These are phyloP conservation scores for Coccomyxa sp. DNA, from an alignment of 139 green algal species.

Conservation along the genomic window DNA sequence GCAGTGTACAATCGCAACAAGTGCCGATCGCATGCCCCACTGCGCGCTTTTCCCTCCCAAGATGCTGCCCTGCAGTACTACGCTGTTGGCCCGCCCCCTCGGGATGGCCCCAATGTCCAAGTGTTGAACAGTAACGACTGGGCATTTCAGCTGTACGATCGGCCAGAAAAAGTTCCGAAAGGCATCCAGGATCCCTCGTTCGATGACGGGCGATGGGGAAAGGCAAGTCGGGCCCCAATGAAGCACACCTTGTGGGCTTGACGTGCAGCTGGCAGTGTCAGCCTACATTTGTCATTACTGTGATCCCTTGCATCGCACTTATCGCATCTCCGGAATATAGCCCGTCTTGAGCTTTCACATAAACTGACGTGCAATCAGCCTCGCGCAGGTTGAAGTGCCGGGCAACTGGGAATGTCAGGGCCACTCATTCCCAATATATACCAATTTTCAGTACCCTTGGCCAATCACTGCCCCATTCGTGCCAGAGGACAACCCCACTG, in stretches of 20 bases:
- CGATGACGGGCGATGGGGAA: conserved; percentile 38
- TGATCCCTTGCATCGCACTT: no score
- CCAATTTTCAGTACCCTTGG: conserved; percentile 94
- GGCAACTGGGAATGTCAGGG: conserved; percentile 87
- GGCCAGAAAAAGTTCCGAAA: conserved; percentile 45
- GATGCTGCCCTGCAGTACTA: conserved; percentile 22
- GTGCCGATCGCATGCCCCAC: conserved; percentile 43
- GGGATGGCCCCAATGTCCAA: conserved; percentile 7
- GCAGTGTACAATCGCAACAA: conserved; percentile 63
- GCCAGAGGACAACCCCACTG: conserved; percentile 86
- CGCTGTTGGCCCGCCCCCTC: background rate
- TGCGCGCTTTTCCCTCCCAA: conserved; percentile 47
- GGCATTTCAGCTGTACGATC: conserved; percentile 57
- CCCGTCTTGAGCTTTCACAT: no score
- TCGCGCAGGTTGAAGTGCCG: conserved; percentile 72
- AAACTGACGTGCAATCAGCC: no score
- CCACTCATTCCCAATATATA: conserved; percentile 87
- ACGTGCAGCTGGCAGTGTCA: no score
- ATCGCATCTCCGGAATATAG: no score
- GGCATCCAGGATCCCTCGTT: conserved; percentile 39
- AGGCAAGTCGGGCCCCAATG: no score
- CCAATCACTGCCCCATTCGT: conserved; percentile 81
- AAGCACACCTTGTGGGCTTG: no score
- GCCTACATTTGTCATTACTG: no score
- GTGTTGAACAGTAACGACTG: conserved; percentile 52